Evolutionary conservation across 2,329 filamentous ascomycete genomes (phyloP), one percentile per base, ranked within the genome.

Genomic region (Cladosporium velox): DNA sequence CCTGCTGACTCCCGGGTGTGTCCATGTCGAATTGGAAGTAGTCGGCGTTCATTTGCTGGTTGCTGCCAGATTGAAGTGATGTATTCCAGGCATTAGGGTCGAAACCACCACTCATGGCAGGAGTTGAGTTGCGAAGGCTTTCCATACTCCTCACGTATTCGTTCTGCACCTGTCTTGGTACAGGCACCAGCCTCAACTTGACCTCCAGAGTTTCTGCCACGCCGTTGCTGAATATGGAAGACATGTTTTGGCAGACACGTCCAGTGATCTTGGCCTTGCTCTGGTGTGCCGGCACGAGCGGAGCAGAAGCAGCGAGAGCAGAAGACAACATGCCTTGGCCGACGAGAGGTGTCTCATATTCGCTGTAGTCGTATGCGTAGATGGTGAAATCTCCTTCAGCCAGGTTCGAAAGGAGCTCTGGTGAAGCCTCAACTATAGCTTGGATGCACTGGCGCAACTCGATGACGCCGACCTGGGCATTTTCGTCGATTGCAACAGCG

Each of bases 311-410:
- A 59, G 86, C 85, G 55, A 98, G 83, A 26, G 90, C 88, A 86
- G 91, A 90, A 44, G 95, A 98, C 24, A 99, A 84, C 88, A 98
- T 92, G 63, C 96, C 95, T 79, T 99, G 94, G 26, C 95, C 95
- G 28, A 97, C 94, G 65, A 98, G 85, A 63, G 96, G 95, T 21
- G 90, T 92, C 75, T 97, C 93, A 70, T 91, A 91, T 79, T 99
- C 95, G 14, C 95, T 97, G 78, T 94, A 98, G 78, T 99, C 95
- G 81, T 92, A 92, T 34, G 94, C 93, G 79, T 99, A 99, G 65
- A 99, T 89, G n/a, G 93, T 95, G 80, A 95, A 99, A 80, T 99
- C 93, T 32, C 73, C 74, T 78, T 87, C 81, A 80, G 90, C 84
- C 67, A 90, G 76, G 82, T 90, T 83, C 75, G 87, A 87, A 57